A percentile compares a stretch with the other conserved stretches of the same genome.
These are phyloP conservation scores for Chamaenerion angustifolium DNA, from an alignment of 345 rosid genomes.

Conservation along the genomic window DNA sequence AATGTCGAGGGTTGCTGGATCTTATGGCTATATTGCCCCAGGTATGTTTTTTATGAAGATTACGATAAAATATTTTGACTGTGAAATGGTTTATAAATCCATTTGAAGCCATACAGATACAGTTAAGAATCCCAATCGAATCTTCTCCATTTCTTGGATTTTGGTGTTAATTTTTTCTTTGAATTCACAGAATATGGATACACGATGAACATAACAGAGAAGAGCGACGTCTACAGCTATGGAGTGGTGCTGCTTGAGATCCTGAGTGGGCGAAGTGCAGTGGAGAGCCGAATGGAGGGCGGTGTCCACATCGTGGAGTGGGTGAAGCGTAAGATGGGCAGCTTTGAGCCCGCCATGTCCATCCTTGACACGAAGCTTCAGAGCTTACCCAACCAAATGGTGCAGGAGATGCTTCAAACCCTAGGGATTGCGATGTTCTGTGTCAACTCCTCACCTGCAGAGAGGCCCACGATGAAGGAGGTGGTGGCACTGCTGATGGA, in stretches of 20 bases:
- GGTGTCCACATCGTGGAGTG: conserved; percentile 89
- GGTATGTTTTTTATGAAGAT: conserved; percentile 29
- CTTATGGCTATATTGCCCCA: conserved; percentile 94
- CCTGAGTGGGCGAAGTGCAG: conserved; percentile 71
- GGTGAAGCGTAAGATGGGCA: conserved; percentile 97
- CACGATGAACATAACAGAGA: conserved; percentile 90
- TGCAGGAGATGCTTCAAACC: conserved; percentile 94
- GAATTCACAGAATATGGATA: conserved; percentile 74
- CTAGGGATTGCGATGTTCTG: conserved; percentile 92
- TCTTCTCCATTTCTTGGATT: not conserved
- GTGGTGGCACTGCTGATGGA: conserved; percentile 82
- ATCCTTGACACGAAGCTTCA: conserved; percentile 72
- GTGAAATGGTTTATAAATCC: too few species aligned
- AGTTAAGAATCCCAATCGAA: too few species aligned
- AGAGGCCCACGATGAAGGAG: conserved; percentile 91
- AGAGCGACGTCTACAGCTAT: conserved; percentile 88
- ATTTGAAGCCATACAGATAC: too few species aligned
- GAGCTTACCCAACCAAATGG: conserved; percentile 75
- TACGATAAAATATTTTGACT: too few species aligned
- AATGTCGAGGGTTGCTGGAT: conserved; percentile 82
- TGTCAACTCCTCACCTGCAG: conserved; percentile 73
- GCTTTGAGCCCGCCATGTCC: conserved; percentile 67
- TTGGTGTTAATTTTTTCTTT: not conserved
- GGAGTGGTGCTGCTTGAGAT: conserved; percentile 90
- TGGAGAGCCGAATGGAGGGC: conserved; percentile 51